These are phyloP conservation scores for Mytilinidion resinicola DNA, from an alignment of 495 filamentous ascomycete species.

Conservation along the genomic window DNA sequence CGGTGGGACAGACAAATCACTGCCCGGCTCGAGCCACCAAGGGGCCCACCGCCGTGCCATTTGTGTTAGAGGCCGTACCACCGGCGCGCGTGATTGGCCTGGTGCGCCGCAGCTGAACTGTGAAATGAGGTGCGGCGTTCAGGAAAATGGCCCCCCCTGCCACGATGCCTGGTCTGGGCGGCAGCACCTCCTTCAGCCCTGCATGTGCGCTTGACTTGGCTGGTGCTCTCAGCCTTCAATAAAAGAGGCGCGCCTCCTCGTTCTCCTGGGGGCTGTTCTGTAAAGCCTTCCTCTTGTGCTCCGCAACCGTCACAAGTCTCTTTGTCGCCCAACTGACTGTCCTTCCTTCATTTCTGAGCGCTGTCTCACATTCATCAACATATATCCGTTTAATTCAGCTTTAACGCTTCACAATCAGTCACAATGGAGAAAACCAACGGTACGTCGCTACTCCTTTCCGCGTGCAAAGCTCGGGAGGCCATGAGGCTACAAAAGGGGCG, in stretches of 20 bases:
- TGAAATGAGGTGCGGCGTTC: neutral
- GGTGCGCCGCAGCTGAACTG: neutral
- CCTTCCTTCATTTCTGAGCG: neutral
- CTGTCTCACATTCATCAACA: neutral
- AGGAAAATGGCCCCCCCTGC: neutral
- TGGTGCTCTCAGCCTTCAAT: neutral
- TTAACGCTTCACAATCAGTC: neutral
- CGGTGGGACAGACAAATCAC: no score
- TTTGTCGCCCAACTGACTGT: neutral
- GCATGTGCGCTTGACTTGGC: neutral
- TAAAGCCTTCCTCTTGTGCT: neutral
- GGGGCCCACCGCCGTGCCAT: no score
- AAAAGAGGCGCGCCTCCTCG: neutral
- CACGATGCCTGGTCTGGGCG: neutral
- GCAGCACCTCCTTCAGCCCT: neutral
- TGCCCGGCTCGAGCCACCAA: no score
- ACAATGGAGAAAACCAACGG: neutral
- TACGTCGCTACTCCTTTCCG: neutral
- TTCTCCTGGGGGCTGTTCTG: neutral
- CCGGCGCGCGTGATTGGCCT: neutral
- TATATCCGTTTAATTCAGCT: neutral
- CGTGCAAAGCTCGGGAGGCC: neutral
- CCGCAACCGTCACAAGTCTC: neutral
- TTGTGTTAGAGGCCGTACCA: no score
- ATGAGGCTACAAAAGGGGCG: neutral